Evolutionary conservation across 179 eudicot species (phyloP).

Genomic region (Beta macrorhiza): DNA sequence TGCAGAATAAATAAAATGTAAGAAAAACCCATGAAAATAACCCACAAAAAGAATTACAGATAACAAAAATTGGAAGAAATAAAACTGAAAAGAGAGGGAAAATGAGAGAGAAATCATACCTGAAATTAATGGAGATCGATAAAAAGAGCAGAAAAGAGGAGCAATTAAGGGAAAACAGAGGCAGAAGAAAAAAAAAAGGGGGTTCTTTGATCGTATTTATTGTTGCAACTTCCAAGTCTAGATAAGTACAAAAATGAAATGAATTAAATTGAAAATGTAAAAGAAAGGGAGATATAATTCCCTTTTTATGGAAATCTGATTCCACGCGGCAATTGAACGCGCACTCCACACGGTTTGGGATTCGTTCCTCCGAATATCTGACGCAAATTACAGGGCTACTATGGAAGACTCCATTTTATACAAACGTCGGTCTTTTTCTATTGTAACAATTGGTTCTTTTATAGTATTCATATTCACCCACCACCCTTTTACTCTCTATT

Average conservation of each 20-base stretch:
- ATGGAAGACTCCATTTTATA: no score
- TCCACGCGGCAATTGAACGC: conserved; percentile 34
- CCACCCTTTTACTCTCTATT: no score
- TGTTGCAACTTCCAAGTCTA: background rate
- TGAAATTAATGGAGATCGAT: background rate
- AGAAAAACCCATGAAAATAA: background rate
- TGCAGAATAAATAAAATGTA: background rate
- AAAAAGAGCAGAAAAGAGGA: background rate
- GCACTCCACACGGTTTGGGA: conserved; percentile 22
- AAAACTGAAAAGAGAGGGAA: background rate
- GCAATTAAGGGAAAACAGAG: background rate
- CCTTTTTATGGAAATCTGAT: conserved; percentile 12
- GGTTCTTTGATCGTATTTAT: background rate
- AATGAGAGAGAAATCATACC: background rate
- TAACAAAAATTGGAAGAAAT: background rate
- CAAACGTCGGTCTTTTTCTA: no score
- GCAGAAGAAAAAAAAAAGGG: background rate
- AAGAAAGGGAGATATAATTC: background rate
- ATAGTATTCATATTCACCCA: no score
- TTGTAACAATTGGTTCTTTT: no score
- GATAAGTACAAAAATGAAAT: background rate
- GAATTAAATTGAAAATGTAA: background rate
- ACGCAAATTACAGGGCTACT: background rate
- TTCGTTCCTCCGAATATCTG: background rate
- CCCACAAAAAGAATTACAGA: background rate